Conservation (phyloP, 192 early-diverging fungal species). For the Borealophlyctis nickersoniae region DNA sequence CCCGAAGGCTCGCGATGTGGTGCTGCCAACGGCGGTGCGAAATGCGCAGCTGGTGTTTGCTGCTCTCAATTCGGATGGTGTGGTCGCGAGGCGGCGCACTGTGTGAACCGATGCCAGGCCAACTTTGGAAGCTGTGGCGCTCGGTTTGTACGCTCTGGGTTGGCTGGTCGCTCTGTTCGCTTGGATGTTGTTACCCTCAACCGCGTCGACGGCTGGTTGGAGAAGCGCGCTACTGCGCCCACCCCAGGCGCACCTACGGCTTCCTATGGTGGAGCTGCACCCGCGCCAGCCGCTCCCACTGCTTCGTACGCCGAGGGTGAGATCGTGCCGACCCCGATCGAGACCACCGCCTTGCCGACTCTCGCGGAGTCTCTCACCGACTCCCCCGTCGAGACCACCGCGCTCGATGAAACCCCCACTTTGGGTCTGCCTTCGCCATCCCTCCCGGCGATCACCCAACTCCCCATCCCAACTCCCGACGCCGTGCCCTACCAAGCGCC, state of each 20-base stretch:
- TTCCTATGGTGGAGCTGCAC: neutral
- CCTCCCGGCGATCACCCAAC: neutral
- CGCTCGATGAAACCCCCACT: neutral
- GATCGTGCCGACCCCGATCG: neutral
- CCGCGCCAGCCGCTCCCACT: neutral
- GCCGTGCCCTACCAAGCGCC: neutral
- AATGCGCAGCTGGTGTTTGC: neutral
- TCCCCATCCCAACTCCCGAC: neutral
- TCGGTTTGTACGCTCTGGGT: no score
- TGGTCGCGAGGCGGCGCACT: neutral
- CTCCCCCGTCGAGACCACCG: neutral
- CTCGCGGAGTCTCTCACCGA: no score
- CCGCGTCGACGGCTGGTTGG: no score
- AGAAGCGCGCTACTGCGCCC: neutral
- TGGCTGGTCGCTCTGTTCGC: no score
- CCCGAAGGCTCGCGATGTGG: neutral
- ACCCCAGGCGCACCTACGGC: neutral
- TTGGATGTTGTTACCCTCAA: no score
- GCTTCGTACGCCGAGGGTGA: neutral
- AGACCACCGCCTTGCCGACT: neutral
- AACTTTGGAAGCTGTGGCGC: neutral
- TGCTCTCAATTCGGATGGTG: neutral
- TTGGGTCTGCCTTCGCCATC: neutral
- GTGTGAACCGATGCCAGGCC: neutral
- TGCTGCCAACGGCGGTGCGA: neutral